Base-by-base conservation (phyloP, 805 yeast species). In the Wickerhamomyces strasburgensis region DNA sequence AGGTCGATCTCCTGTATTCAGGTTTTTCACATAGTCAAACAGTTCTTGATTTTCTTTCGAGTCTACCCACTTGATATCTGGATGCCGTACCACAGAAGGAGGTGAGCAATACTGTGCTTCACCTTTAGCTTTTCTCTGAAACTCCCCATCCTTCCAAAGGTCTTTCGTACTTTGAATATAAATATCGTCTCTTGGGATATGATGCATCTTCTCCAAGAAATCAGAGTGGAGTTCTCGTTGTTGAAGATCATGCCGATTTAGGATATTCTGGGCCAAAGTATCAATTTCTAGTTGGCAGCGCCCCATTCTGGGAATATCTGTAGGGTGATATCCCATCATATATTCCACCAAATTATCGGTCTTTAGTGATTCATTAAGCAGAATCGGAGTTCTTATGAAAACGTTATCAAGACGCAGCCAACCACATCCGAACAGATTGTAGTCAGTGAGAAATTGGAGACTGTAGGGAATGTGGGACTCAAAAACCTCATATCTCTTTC, bases 391-490 rank as follows among this genome's bases (percentile, higher is more conserved):
- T 36, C 96, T 56, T 55, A 83, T 81, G 43, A 61, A 71, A 17
- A 73, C 60, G 4, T 61, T 46, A 3, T 55, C 49, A 1, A 80
- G 39, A 14, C 69, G 61, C 16, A 89, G 42, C 90, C 95, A 85
- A 5, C 80, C 78, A 57, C 96, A 85, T 1, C 96, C 94, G 53
- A 71, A 85, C 21, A 90, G 58, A 52, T 90, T 89, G 59, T 72
- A 87, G 54, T 93, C 98, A 0, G 84, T 68, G 19, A 86, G 57
- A 52, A 90, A 87, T 52, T 93, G 97, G 6, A 86, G 57, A 1
- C 74, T 52, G 48, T 67, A 82, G 0, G 96, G 88, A 10, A 90
- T 69, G 52, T 93, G 98, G 0, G 88, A 67, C 51, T 93, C 98
- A 55, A 65, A 85, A 0, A 80, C 75, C 31, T 78, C 80, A 11